These are phyloP conservation scores for Populus pruinosa DNA, from an alignment of 345 rosid genomes.

Conservation along the genomic window DNA sequence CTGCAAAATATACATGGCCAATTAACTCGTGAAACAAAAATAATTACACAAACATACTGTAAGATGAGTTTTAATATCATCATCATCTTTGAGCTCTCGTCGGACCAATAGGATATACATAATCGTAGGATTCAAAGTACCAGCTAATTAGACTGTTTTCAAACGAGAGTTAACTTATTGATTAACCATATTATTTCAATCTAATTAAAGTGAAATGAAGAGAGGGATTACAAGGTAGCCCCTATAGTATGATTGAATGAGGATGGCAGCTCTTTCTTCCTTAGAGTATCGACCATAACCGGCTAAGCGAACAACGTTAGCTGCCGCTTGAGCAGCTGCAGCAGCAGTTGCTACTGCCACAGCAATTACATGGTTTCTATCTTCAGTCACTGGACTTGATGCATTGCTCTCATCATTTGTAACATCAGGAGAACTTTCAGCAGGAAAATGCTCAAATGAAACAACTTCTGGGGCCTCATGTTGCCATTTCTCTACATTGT, in stretches of 20 bases:
- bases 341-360: conserved; percentile 94
- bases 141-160: neutral
- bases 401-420: conserved; percentile 56
- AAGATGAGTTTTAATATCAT: neutral
- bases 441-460: conserved; percentile 78
- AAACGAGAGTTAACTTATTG: neutral
- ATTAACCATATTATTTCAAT: neutral
- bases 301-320: conserved; percentile 82
- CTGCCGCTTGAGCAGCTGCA: conserved; percentile 95
- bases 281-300: conserved; percentile 72
- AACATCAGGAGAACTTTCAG: conserved; percentile 76
- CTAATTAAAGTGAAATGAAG: neutral
- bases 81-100: too few species aligned
- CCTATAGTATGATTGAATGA: conserved; percentile 76
- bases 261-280: conserved; percentile 84
- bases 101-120: too few species aligned
- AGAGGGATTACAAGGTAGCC: conserved; percentile 68
- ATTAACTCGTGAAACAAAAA: neutral
- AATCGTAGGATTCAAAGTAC: neutral
- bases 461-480: conserved; percentile 72
- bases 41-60: neutral
- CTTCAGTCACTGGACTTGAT: conserved; percentile 53
- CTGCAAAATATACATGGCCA: conserved; percentile 21
- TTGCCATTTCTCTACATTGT: conserved; percentile 51
- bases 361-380: conserved; percentile 72